Evolutionary conservation across 2,329 filamentous ascomycete species (phyloP).

Genomic region (Tolypocladium guangdongense): DNA sequence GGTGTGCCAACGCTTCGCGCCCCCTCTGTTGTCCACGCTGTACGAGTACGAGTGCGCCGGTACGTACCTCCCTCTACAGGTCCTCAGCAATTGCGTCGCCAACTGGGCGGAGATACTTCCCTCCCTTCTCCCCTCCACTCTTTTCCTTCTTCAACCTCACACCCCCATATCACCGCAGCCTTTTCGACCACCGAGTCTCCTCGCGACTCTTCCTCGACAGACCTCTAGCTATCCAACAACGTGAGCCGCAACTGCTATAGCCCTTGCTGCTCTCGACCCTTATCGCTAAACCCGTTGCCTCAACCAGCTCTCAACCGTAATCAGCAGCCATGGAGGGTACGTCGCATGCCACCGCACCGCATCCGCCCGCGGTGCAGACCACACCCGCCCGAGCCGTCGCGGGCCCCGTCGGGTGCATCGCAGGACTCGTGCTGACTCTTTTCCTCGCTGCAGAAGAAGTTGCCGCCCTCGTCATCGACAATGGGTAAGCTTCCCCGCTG

Average conservation of each 20-base stretch:
- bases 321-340: constrained; percentile 47
- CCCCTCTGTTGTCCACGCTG: neutral
- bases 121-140: constrained; percentile 22
- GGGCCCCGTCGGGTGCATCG: constrained; percentile 1
- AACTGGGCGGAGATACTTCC: constrained; percentile 7
- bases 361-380: neutral
- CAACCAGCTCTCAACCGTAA: constrained; percentile 25
- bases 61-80: neutral
- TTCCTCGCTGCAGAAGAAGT: constrained; percentile 76
- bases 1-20: constrained; percentile 10
- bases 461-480: constrained; percentile 99
- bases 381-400: constrained; percentile 1
- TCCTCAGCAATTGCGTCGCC: neutral
- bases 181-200: constrained; percentile 7
- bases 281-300: constrained; percentile 7
- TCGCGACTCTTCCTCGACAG: constrained; percentile 9
- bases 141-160: constrained; percentile 20
- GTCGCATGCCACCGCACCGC: constrained; percentile 13
- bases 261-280: constrained; percentile 11
- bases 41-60: no score
- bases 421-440: constrained; percentile 28
- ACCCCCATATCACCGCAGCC: constrained; percentile 9
- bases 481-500: constrained; percentile 75
- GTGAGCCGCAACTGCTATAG: constrained; percentile 3
- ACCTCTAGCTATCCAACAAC: constrained; percentile 8